A percentile compares a stretch with the other conserved stretches of the same genome.
These are phyloP conservation scores for Zygosaccharomyces bisporus DNA, from an alignment of 805 yeast genomes.

Conservation along the genomic window DNA sequence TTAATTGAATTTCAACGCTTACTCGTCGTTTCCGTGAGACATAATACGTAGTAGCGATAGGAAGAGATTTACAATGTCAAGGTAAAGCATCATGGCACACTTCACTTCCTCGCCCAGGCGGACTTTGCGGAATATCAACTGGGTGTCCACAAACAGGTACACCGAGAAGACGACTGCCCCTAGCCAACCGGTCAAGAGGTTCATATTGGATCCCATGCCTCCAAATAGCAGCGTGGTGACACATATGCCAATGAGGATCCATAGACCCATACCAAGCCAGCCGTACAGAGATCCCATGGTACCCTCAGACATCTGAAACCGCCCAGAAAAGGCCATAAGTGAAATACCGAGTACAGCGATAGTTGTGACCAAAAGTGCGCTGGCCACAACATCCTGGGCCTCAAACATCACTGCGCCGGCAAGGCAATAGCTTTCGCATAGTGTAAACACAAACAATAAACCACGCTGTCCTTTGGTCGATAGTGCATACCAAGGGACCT, in stretches of 20 bases:
- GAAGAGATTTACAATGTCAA: conserved; percentile 81
- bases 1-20: conserved; percentile 2
- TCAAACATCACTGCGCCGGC: conserved; percentile 63
- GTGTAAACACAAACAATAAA: conserved; percentile 62
- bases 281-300: conserved; percentile 36
- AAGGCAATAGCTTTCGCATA: conserved; percentile 68
- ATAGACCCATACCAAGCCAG: conserved; percentile 49
- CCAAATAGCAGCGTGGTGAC: conserved; percentile 62
- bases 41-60: conserved; percentile 68
- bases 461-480: conserved; percentile 38
- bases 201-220: conserved; percentile 53
- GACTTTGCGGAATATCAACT: conserved; percentile 65
- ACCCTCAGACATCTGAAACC: conserved; percentile 27
- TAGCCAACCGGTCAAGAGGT: conserved; percentile 61
- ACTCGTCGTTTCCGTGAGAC: conserved; percentile 30
- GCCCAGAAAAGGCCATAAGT: conserved; percentile 68
- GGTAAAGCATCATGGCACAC: conserved; percentile 71
- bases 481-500: conserved; percentile 33
- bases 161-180: conserved; percentile 74
- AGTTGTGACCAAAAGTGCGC: conserved; percentile 66
- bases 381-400: conserved; percentile 60
- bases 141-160: conserved; percentile 78
- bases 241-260: conserved; percentile 69
- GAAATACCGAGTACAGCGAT: conserved; percentile 75
- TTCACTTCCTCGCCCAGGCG: conserved; percentile 83